These are phyloP conservation scores for Syzygium jambos DNA, from an alignment of 345 rosid genomes.

Conservation along the genomic window DNA sequence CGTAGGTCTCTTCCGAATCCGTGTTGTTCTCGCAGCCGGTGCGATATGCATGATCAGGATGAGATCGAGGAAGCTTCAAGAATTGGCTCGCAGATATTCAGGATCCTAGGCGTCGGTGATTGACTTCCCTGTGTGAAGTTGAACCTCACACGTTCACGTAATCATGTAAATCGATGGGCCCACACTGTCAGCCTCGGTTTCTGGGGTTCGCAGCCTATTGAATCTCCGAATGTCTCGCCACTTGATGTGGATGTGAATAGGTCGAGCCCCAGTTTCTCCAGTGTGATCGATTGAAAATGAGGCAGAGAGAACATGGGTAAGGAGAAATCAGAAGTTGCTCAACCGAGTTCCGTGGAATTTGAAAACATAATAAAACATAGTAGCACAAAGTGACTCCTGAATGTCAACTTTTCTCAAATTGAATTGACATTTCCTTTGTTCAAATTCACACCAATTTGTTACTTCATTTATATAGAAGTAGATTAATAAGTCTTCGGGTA, in stretches of 20 bases:
- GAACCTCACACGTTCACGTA: background rate
- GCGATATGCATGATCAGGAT: background rate
- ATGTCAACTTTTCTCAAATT: background rate
- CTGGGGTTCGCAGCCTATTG: background rate
- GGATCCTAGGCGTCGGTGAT: background rate
- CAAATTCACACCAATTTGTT: background rate
- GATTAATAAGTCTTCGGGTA: background rate
- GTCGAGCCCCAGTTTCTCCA: background rate
- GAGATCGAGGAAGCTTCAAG: background rate
- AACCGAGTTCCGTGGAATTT: background rate
- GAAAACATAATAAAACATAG: background rate
- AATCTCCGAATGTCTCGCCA: background rate
- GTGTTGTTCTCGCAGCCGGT: no score
- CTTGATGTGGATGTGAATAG: background rate
- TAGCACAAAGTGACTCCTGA: background rate
- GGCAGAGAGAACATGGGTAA: background rate
- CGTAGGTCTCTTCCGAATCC: no score
- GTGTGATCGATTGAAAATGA: background rate
- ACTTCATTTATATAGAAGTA: background rate
- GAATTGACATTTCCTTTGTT: background rate
- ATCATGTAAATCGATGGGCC: background rate
- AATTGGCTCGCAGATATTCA: background rate
- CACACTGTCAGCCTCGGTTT: background rate
- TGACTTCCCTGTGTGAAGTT: background rate
- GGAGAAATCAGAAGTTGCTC: background rate